Evolutionary conservation across 768 basidiomycete species (phyloP).

Genomic region (Phylloporus arenicola): DNA sequence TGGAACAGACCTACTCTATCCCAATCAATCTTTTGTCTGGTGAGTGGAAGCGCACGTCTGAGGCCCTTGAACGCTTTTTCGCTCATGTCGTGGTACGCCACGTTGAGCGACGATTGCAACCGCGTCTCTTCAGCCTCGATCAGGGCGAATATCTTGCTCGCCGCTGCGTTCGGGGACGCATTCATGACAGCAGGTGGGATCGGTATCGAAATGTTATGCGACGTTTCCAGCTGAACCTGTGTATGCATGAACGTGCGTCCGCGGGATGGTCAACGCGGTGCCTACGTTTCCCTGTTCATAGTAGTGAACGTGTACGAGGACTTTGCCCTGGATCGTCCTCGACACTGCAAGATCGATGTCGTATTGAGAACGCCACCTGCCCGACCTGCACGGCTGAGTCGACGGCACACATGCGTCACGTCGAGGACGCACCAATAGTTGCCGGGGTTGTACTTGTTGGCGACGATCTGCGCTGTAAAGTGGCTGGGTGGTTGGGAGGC

Average conservation of each 20-base stretch:
- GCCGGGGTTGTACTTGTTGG: constrained; percentile 89
- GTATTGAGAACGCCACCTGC: constrained; percentile 91
- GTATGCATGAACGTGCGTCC: background rate
- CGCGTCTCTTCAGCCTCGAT: constrained; percentile 75
- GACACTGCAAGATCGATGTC: constrained; percentile 55
- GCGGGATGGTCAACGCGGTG: background rate
- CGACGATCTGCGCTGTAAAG: constrained; percentile 80
- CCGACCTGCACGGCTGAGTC: constrained; percentile 56
- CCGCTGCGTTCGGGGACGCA: constrained; percentile 44
- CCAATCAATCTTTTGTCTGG: constrained; percentile 94
- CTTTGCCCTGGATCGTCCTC: constrained; percentile 60
- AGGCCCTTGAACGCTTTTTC: constrained; percentile 93
- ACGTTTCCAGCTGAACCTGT: constrained; percentile 87
- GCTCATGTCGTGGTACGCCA: constrained; percentile 82
- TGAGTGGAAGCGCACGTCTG: constrained; percentile 85
- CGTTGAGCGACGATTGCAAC: constrained; percentile 75
- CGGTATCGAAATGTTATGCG: constrained; percentile 58
- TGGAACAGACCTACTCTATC: constrained; percentile 56
- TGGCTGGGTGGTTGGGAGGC: constrained; percentile 41
- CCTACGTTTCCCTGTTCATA: constrained; percentile 95
- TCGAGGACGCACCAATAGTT: constrained; percentile 75
- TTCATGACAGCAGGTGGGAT: constrained; percentile 56
- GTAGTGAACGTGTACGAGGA: constrained; percentile 88
- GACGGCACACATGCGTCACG: background rate
- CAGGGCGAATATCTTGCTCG: constrained; percentile 73